phyloP scores from a whole-genome alignment of 306 rosid species.

The Cucumis melo region DNA sequence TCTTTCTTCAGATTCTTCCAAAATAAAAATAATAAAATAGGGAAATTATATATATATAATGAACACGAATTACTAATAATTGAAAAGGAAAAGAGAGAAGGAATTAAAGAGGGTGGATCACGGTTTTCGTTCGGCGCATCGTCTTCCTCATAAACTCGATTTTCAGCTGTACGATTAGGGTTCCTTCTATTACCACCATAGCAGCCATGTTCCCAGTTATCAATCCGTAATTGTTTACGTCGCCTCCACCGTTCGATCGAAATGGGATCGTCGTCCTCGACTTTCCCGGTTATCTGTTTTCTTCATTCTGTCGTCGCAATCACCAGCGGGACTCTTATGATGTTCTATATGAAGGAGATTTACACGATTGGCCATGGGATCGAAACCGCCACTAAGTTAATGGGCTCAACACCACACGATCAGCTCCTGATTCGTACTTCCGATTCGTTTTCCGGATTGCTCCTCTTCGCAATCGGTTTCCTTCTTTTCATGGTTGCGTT shows the following conservation, averaged over 20 bases:
- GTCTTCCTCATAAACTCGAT: neutral
- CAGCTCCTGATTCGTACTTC: conserved; percentile 86
- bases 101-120: neutral
- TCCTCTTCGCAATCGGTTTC: conserved; percentile 67
- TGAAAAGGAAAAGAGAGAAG: too few relatives aligned
- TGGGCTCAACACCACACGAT: conserved; percentile 88
- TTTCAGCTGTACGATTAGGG: neutral
- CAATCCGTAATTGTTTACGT: neutral
- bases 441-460: conserved; percentile 82
- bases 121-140: neutral
- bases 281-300: conserved; percentile 68
- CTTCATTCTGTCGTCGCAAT: conserved; percentile 59
- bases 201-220: neutral
- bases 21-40: neutral
- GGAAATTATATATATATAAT: neutral
- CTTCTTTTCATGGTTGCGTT: conserved; percentile 79
- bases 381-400: conserved; percentile 47
- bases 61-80: neutral
- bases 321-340: conserved; percentile 63
- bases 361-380: conserved; percentile 76
- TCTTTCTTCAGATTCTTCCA: neutral
- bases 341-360: conserved; percentile 87
- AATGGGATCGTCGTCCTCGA: conserved; percentile 40
- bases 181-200: neutral
- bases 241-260: conserved; percentile 1